Percentiles rank a stretch among this genome's conserved stretches.
phyloP scores from a whole-genome alignment of 768 basidiomycete species.

The Phaeolepiota aurea region DNA sequence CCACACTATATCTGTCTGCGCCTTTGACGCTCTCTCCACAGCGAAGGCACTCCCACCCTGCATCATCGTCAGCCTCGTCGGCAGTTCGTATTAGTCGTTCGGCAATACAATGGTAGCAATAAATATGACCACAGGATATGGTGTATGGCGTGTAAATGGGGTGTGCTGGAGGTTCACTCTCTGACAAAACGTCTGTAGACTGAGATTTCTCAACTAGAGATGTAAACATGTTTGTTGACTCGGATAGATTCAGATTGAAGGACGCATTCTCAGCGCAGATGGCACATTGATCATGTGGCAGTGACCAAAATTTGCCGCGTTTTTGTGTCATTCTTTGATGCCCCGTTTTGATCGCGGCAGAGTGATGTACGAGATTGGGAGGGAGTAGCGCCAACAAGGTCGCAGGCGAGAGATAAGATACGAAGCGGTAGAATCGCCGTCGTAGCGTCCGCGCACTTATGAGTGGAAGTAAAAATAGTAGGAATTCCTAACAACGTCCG shows the following conservation, averaged over 20 bases:
- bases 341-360: no score
- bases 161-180: constrained; percentile 40
- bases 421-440: constrained; percentile 38
- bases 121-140: constrained; percentile 76
- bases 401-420: constrained; percentile 19
- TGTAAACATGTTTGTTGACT: constrained; percentile 42
- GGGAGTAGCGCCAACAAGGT: constrained; percentile 21
- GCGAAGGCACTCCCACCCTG: constrained; percentile 77
- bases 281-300: constrained; percentile 75
- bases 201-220: constrained; percentile 19
- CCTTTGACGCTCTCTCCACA: constrained; percentile 60
- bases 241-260: constrained; percentile 46
- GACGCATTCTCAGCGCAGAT: constrained; percentile 80
- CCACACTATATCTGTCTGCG: constrained; percentile 52
- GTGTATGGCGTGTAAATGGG: constrained; percentile 80
- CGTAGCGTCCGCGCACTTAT: constrained; percentile 62
- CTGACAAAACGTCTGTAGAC: constrained; percentile 15
- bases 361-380: constrained; percentile 8
- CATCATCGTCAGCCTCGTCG: constrained; percentile 50
- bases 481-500: constrained; percentile 65
- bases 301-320: constrained; percentile 58
- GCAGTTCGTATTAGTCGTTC: constrained; percentile 70
- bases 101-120: constrained; percentile 91
- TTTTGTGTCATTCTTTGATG: constrained; percentile 11
- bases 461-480: constrained; percentile 86